Conservation (phyloP, 495 filamentous ascomycete species). For the Rusavskia elegans region DNA sequence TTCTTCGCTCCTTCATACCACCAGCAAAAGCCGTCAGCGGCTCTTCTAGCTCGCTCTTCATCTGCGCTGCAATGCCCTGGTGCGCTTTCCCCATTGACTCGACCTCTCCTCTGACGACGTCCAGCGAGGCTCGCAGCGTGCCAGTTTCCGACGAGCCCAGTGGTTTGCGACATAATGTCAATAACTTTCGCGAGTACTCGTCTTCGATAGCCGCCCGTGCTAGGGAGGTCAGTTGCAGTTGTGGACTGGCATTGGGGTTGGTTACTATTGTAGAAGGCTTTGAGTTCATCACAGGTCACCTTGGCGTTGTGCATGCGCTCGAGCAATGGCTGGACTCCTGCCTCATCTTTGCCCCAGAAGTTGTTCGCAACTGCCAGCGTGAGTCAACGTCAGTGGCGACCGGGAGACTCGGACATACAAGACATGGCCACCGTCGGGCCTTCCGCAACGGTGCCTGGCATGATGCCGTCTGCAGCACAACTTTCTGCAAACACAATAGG, state of each 20-base stretch:
- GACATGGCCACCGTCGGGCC: conserved; percentile 48
- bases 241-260: conserved; percentile 16
- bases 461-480: conserved; percentile 11
- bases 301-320: conserved; percentile 96
- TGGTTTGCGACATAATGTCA: conserved; percentile 72
- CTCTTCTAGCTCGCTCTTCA: conserved; percentile 96
- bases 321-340: conserved; percentile 79
- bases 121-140: conserved; percentile 66
- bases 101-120: conserved; percentile 77
- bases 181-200: conserved; percentile 86
- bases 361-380: conserved; percentile 74
- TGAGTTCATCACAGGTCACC: conserved; percentile 86
- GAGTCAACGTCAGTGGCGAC: neutral
- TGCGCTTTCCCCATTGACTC: conserved; percentile 91
- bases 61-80: conserved; percentile 73
- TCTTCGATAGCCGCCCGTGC: conserved; percentile 91
- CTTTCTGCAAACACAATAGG: too few species aligned
- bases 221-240: conserved; percentile 18
- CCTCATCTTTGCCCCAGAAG: conserved; percentile 99
- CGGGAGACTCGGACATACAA: conserved; percentile 26
- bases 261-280: conserved; percentile 77
- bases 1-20: conserved; percentile 84
- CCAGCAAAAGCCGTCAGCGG: conserved; percentile 82
- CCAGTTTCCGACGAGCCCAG: conserved; percentile 82
- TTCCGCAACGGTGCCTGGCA: conserved; percentile 47